Conservation (phyloP, 2,329 filamentous ascomycete species). For the Boeremia lycopersici region DNA sequence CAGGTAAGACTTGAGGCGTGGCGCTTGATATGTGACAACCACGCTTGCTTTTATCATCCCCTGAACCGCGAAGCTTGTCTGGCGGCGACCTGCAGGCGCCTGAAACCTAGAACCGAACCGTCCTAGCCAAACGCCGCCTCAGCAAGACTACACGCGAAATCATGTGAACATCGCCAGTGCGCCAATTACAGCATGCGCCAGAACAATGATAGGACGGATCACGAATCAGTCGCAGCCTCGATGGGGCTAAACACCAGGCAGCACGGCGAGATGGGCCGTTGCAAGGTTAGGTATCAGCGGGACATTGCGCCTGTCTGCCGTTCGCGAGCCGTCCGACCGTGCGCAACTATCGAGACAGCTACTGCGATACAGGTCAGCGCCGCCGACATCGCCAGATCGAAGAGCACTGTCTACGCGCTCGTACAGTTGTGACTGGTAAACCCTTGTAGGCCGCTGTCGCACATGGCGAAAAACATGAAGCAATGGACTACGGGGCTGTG, state of each 20-base stretch:
- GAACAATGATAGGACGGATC: neutral
- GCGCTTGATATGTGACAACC: constrained; percentile 8
- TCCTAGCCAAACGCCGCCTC: constrained; percentile 4
- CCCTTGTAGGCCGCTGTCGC: neutral
- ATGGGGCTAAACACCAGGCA: constrained; percentile 4
- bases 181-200: constrained; percentile 5
- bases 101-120: constrained; percentile 13
- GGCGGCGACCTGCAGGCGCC: constrained; percentile 2
- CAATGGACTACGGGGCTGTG: neutral
- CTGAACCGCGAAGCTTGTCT: constrained; percentile 19
- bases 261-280: neutral
- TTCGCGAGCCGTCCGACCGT: neutral
- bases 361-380: too few relatives aligned
- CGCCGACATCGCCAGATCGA: too few relatives aligned
- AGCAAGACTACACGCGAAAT: neutral
- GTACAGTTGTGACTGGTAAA: neutral
- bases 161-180: constrained; percentile 1
- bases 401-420: too few relatives aligned
- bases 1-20: constrained; percentile 15
- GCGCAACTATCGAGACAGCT: neutral
- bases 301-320: too few relatives aligned
- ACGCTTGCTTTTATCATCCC: constrained; percentile 20
- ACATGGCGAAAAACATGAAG: neutral
- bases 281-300: neutral
- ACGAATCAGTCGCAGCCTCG: constrained; percentile 3